Percentiles rank a stretch among this genome's conserved stretches.
phyloP scores from a whole-genome alignment of 108 stramenopile genomes.

The Discostella stelligeroides region DNA sequence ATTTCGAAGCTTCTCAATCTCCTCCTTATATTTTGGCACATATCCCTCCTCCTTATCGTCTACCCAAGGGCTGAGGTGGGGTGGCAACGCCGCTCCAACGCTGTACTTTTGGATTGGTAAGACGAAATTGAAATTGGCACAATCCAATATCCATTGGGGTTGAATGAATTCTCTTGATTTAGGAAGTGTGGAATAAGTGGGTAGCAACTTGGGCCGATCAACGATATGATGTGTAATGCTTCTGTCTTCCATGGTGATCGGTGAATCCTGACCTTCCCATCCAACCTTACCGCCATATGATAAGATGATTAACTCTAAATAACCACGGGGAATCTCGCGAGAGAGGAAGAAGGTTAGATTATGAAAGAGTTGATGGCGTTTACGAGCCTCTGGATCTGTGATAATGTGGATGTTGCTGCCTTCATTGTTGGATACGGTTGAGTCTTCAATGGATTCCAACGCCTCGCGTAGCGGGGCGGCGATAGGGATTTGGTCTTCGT shows the following conservation, averaged over 20 bases:
- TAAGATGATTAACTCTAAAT: slow-evolving; percentile 90
- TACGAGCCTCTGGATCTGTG: slow-evolving; percentile 70
- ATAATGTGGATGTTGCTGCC: slow-evolving; percentile 27
- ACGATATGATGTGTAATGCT: slow-evolving; percentile 95
- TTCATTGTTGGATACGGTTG: slow-evolving; percentile 40
- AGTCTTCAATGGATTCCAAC: slow-evolving; percentile 70
- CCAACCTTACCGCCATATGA: slow-evolving; percentile 93
- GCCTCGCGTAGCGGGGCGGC: slow-evolving; percentile 81
- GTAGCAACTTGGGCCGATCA: slow-evolving; percentile 82
- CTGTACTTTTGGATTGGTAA: slow-evolving; percentile 88
- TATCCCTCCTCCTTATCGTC: slow-evolving; percentile 98
- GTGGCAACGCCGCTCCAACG: slow-evolving; percentile 90
- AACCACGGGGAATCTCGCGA: slow-evolving; percentile 92
- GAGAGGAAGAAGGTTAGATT: slow-evolving; percentile 92
- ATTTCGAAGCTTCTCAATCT: slow-evolving; percentile 88
- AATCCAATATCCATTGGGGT: slow-evolving; percentile 98
- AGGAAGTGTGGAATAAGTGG: slow-evolving; percentile 62
- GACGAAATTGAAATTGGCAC: slow-evolving; percentile 90
- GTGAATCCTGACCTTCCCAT: slow-evolving; percentile 93
- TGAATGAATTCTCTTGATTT: slow-evolving; percentile 95
- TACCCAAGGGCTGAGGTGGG: slow-evolving; percentile 99
- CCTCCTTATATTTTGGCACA: slow-evolving; percentile 95
- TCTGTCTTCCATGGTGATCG: slow-evolving; percentile 78
- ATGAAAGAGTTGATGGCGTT: slow-evolving; percentile 74
- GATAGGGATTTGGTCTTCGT: slow-evolving; percentile 68